Base-by-base conservation (phyloP, 2,329 filamentous ascomycete genomes). In the Huntiella savannae region DNA sequence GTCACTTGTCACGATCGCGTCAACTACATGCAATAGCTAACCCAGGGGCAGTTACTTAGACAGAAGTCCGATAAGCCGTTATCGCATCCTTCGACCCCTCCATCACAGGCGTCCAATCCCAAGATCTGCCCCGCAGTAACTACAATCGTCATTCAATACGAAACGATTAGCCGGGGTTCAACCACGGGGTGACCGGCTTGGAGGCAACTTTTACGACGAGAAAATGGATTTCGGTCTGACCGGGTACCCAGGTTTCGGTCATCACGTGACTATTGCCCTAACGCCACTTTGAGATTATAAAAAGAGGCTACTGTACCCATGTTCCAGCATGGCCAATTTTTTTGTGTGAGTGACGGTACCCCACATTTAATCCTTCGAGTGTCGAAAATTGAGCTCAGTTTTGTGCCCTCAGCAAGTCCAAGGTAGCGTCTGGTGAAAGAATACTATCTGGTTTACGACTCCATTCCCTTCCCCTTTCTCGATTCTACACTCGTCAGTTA, bases 381-480 rank as follows among this genome's bases (percentile, higher is more conserved):
- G 36, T 33, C 33, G 37, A 44, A 43, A 43, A 49, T 41, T 45
- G 36, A 43, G 37, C 38, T 42, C 41, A 38, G 40, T 45, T 41
- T 43, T 49, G 48, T 49, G 48, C 44, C 48, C 48, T 48, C 42
- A 33, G n/a, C 44, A 49, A 49, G 43, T 49, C 39, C 40, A 46
- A 28, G 40, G 48, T 46, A 41, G 40, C 40, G 28, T 43, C 44
- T 40, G 48, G 22, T 45, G 48, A 49, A 49, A 47, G 40, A 49
- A 49, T 44, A 43, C 48, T 49, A 49, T 45, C 44, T 33, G 44
- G 42, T 45, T 49, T 42, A 49, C 48, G 48, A 47, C 48, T 49
- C 40, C 36, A 40, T 47, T 28, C 36, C 46, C 42, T 46, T 49
- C 43, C 47, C 43, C 44, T 49, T 47, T 45, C 35, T 43, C 44